Percentiles rank a stretch among this genome's conserved stretches.
Evolutionary conservation across 495 filamentous ascomycete species (phyloP).

Genomic region (Stereocaulon alpinum): DNA sequence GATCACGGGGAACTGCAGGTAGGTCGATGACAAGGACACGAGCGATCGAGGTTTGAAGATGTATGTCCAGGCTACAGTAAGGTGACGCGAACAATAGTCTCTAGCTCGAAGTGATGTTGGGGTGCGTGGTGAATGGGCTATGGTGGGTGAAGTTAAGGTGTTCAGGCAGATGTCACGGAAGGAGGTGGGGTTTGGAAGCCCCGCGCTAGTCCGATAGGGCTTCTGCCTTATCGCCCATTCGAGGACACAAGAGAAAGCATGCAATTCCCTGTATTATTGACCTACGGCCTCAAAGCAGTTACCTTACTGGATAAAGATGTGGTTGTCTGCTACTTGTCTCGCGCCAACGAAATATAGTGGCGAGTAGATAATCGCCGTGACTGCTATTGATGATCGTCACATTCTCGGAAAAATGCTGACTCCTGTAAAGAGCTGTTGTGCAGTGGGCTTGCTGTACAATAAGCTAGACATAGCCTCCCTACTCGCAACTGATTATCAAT

Average conservation of each 20-base stretch:
- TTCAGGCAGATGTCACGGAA: constrained; percentile 3
- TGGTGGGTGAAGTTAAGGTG: neutral
- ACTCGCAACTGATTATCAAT: neutral
- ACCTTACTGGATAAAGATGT: no score
- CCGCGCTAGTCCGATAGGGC: constrained; percentile 10
- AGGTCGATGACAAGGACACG: constrained; percentile 8
- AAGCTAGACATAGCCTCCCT: neutral
- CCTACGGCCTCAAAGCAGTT: no score
- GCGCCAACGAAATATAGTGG: no score
- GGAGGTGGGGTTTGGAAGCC: constrained; percentile 5
- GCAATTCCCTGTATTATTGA: no score
- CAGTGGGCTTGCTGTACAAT: constrained; percentile 8
- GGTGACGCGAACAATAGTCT: neutral
- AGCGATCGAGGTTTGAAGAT: neutral
- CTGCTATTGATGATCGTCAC: neutral
- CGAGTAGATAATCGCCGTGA: neutral
- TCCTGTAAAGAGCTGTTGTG: neutral
- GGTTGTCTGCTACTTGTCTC: no score
- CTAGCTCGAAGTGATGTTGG: neutral
- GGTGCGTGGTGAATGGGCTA: neutral
- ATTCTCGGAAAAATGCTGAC: neutral
- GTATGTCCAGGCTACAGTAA: neutral
- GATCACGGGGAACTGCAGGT: constrained; percentile 11
- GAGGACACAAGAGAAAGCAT: no score
- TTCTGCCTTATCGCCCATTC: constrained; percentile 3